phyloP scores from a whole-genome alignment of 1,139 yeast species.

The Zygoascus meyerae region DNA sequence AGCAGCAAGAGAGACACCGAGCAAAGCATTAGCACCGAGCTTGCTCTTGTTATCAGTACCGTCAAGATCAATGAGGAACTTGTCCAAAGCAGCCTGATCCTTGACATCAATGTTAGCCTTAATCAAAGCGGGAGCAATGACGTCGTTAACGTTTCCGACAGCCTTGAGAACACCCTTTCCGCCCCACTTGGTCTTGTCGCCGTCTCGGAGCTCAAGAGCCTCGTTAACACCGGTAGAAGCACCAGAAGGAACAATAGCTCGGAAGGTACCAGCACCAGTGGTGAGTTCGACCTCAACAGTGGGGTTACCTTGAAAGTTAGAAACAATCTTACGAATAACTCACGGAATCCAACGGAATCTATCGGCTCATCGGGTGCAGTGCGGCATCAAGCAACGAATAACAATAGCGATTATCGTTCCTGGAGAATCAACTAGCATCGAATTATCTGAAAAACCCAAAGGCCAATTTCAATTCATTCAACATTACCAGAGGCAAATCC shows the following conservation, averaged over 20 bases:
- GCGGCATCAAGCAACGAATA: too few species aligned
- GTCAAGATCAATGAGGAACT: slow-evolving; percentile 69
- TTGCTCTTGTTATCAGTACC: slow-evolving; percentile 93
- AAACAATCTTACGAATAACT: too few species aligned
- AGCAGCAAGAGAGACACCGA: slow-evolving; percentile 90
- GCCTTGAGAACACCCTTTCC: slow-evolving; percentile 96
- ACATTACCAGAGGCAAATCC: too few species aligned
- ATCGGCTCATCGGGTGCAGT: too few species aligned
- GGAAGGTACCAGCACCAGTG: slow-evolving; percentile 81
- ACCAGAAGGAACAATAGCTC: slow-evolving; percentile 95
- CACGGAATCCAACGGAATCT: too few species aligned
- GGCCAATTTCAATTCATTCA: too few species aligned
- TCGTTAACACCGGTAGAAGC: slow-evolving; percentile 95
- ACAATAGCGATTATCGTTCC: too few species aligned
- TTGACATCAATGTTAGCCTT: slow-evolving; percentile 67
- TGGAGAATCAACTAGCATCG: too few species aligned
- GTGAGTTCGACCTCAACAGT: slow-evolving; percentile 91
- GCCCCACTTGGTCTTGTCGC: slow-evolving; percentile 87
- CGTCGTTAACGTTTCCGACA: slow-evolving; percentile 80
- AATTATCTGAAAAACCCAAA: too few species aligned
- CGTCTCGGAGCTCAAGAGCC: slow-evolving; percentile 94
- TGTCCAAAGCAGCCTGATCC: slow-evolving; percentile 76
- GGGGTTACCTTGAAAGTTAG: slow-evolving; percentile 80
- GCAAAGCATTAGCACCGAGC: slow-evolving; percentile 93
- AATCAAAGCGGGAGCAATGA: slow-evolving; percentile 84